phyloP scores from a whole-genome alignment of 1,139 yeast genomes.

The Yamadazyma dushanensis region DNA sequence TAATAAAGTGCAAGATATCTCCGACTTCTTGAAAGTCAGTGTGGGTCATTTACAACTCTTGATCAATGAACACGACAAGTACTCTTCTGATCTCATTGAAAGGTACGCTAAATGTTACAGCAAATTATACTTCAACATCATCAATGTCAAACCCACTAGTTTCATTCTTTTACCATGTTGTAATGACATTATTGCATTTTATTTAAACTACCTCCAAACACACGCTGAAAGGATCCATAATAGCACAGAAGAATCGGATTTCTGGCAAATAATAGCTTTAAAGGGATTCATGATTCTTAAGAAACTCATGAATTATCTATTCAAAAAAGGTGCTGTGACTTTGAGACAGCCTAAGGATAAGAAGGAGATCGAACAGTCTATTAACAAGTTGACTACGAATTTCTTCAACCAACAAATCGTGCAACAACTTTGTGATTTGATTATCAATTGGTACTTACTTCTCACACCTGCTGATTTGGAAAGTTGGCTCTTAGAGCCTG shows the following conservation, averaged over 20 bases:
- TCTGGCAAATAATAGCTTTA: constrained; percentile 78
- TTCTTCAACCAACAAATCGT: constrained; percentile 61
- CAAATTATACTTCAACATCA: constrained; percentile 64
- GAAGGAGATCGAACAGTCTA: constrained; percentile 60
- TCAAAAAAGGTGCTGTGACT: constrained; percentile 66
- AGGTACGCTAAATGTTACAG: constrained; percentile 74
- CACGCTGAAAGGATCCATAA: constrained; percentile 63
- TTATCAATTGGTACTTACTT: constrained; percentile 72
- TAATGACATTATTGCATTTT: constrained; percentile 55
- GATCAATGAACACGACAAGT: constrained; percentile 53
- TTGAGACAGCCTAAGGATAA: constrained; percentile 63
- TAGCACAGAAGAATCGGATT: constrained; percentile 50
- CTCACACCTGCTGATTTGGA: constrained; percentile 76
- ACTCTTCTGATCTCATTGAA: constrained; percentile 58
- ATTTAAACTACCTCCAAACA: constrained; percentile 58
- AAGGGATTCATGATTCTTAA: constrained; percentile 71
- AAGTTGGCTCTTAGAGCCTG: constrained; percentile 83
- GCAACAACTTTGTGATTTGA: constrained; percentile 58
- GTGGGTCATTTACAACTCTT: constrained; percentile 62
- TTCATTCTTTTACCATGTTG: constrained; percentile 71
- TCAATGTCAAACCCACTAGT: constrained; percentile 62
- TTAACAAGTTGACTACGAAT: constrained; percentile 48
- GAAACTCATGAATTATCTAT: constrained; percentile 58
- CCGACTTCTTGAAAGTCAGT: constrained; percentile 58
- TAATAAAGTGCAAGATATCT: constrained; percentile 56